Conservation (phyloP, 495 filamentous ascomycete genomes). For the Penicillium lagena region DNA sequence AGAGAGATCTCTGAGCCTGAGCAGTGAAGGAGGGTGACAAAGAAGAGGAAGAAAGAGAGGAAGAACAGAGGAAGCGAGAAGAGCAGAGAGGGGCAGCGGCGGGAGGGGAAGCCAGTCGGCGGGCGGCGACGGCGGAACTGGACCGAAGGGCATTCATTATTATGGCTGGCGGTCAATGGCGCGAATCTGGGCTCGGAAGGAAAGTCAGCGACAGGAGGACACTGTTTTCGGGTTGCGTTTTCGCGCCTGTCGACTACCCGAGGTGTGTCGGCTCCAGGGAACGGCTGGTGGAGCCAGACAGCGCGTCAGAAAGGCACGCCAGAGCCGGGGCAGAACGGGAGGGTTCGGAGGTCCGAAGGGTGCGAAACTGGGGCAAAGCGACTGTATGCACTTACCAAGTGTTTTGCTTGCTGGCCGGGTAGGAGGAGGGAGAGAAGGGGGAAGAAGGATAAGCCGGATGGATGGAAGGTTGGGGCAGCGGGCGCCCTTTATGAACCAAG, state of each 20-base stretch:
- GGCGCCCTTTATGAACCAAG: too few relatives aligned
- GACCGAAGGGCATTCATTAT: conserved; percentile 36
- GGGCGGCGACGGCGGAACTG: conserved; percentile 39
- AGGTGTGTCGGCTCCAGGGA: conserved; percentile 21
- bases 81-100: conserved; percentile 27
- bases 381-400: conserved; percentile 12
- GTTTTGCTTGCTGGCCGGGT: too few relatives aligned
- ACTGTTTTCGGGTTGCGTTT: conserved; percentile 2
- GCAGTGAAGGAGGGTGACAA: conserved; percentile 3
- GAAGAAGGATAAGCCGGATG: too few relatives aligned
- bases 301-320: too few relatives aligned
- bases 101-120: conserved; percentile 28
- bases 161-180: too few relatives aligned
- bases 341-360: conserved; percentile 1
- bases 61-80: conserved; percentile 21
- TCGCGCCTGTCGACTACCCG: too few relatives aligned
- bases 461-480: too few relatives aligned
- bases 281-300: conserved; percentile 12
- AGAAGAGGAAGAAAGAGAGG: conserved; percentile 15
- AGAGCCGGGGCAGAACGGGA: conserved; percentile 26
- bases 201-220: conserved; percentile 15
- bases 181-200: not conserved
- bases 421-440: conserved; percentile 2
- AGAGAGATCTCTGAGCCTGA: conserved; percentile 18
- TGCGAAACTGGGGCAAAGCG: conserved; percentile 4